These are phyloP conservation scores for Furcasterigmium furcatum DNA, from an alignment of 2,329 filamentous ascomycete genomes.

Conservation along the genomic window DNA sequence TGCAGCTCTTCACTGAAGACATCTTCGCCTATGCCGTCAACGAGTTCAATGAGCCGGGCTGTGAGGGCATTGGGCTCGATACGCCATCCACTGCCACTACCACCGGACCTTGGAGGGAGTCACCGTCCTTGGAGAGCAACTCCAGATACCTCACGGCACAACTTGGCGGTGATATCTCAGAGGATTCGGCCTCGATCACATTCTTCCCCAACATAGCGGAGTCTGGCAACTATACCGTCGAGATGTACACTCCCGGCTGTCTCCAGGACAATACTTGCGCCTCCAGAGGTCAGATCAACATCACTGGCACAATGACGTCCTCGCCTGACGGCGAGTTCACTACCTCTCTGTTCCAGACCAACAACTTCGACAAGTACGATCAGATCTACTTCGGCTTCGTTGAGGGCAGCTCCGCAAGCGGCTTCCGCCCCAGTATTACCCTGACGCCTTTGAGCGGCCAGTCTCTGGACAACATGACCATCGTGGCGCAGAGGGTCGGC, in stretches of 20 bases:
- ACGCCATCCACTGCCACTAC: slow-evolving; percentile 63
- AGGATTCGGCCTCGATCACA: slow-evolving; percentile 64
- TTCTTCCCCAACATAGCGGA: slow-evolving; percentile 83
- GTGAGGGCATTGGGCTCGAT: slow-evolving; percentile 55
- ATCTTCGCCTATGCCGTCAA: slow-evolving; percentile 83
- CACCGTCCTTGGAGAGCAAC: slow-evolving; percentile 64
- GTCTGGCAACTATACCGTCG: slow-evolving; percentile 88
- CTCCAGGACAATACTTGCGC: slow-evolving; percentile 72
- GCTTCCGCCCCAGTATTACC: slow-evolving; percentile 79
- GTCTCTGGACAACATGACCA: slow-evolving; percentile 56
- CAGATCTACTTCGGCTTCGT: slow-evolving; percentile 84
- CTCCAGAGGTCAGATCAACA: slow-evolving; percentile 75
- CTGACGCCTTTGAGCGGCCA: slow-evolving; percentile 68
- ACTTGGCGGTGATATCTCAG: slow-evolving; percentile 52
- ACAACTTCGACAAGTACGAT: slow-evolving; percentile 96
- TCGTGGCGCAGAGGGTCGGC: slow-evolving; percentile 87
- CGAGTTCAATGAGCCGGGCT: slow-evolving; percentile 84
- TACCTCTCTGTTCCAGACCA: slow-evolving; percentile 78
- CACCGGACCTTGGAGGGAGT: slow-evolving; percentile 72
- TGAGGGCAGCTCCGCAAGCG: slow-evolving; percentile 62
- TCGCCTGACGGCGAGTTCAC: slow-evolving; percentile 45
- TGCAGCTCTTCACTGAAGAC: slow-evolving; percentile 83
- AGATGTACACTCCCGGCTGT: slow-evolving; percentile 91
- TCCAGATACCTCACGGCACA: slow-evolving; percentile 74
- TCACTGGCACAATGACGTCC: slow-evolving; percentile 69